Conservation (phyloP, 139 green algal genomes). For the Chlamydomonas asymmetrica region DNA sequence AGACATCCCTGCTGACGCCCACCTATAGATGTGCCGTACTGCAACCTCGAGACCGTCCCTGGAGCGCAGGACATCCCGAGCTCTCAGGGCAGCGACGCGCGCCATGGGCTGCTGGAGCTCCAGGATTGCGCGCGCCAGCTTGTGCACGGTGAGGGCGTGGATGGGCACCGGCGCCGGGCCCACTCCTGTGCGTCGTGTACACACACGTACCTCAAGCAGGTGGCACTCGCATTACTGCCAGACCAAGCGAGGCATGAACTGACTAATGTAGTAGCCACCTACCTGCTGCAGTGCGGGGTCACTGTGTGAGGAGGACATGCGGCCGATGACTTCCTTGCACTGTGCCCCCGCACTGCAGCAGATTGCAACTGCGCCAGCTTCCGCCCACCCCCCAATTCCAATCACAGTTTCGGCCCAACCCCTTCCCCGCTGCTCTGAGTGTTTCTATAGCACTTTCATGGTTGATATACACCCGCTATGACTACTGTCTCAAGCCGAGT, state of each 20-base stretch:
- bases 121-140: constrained; percentile 48
- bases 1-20: too few relatives aligned
- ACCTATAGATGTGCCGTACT: constrained; percentile 14
- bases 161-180: constrained; percentile 67
- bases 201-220: too few relatives aligned
- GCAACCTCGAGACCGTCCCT: neutral
- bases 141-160: constrained; percentile 36
- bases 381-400: neutral
- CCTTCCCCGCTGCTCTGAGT: neutral
- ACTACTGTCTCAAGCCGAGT: neutral
- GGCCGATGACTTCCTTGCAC: too few relatives aligned
- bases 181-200: constrained; percentile 43
- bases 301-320: too few relatives aligned
- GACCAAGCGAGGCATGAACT: too few relatives aligned
- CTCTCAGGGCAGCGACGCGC: neutral
- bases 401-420: neutral
- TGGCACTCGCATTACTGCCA: too few relatives aligned
- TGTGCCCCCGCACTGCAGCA: neutral
- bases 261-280: too few relatives aligned
- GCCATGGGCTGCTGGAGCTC: neutral
- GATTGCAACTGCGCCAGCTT: neutral
- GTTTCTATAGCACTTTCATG: neutral
- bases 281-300: too few relatives aligned
- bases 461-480: neutral
- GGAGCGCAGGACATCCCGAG: neutral